A percentile compares a stretch with the other conserved stretches of the same genome.
Conservation (phyloP, 1,284 basidiomycete species). For the Ceratobasidium sp. region DNA sequence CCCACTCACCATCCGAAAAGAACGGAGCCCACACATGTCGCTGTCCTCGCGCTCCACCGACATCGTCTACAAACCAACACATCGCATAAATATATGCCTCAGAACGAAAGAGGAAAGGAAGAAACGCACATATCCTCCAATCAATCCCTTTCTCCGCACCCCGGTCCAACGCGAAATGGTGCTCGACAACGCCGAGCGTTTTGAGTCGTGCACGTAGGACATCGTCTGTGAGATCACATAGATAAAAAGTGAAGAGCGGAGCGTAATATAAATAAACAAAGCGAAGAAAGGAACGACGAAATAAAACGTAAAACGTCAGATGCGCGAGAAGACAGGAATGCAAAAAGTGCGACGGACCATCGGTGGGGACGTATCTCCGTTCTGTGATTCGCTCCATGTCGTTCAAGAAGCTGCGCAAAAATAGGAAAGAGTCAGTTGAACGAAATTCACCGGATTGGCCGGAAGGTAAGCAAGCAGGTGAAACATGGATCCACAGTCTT, state of each 20-base stretch:
- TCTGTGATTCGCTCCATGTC: slow-evolving; percentile 83
- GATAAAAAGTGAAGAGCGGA: no score
- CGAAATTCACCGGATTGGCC: no score
- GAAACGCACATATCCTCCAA: slow-evolving; percentile 45
- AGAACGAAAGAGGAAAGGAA: no score
- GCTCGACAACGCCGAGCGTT: slow-evolving; percentile 50
- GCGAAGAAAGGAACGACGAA: no score
- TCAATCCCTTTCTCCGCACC: slow-evolving; percentile 47
- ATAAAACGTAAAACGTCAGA: no score
- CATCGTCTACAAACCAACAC: slow-evolving; percentile 39
- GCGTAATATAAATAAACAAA: no score
- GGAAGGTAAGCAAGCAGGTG: no score
- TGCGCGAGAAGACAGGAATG: no score
- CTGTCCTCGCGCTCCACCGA: slow-evolving; percentile 49
- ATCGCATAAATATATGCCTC: no score
- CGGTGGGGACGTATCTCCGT: slow-evolving; percentile 82
- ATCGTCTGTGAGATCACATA: slow-evolving; percentile 45
- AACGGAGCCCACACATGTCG: slow-evolving; percentile 50
- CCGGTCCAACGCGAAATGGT: slow-evolving; percentile 47
- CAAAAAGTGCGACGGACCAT: slow-evolving; percentile 65
- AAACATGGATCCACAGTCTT: no score
- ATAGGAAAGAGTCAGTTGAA: no score
- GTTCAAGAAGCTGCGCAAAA: slow-evolving; percentile 74
- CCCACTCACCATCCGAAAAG: slow-evolving; percentile 46
- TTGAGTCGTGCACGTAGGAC: slow-evolving; percentile 49